Conservation (phyloP, 2,329 filamentous ascomycete genomes). For the Geosmithia morbida region DNA sequence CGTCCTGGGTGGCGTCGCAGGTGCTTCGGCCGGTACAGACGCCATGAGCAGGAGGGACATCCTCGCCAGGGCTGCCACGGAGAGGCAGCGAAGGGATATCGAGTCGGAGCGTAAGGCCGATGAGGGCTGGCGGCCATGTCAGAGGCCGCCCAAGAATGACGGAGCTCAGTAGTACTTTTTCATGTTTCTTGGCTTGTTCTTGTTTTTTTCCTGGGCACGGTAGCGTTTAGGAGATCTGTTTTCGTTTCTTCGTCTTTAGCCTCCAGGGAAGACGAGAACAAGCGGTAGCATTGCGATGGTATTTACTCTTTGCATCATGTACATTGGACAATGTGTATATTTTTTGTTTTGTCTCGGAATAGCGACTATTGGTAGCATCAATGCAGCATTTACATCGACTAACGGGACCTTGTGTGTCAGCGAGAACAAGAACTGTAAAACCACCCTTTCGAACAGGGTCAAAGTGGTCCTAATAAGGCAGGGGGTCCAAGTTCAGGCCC, state of each 20-base stretch:
- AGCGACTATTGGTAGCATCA: background rate
- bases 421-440: too few relatives aligned
- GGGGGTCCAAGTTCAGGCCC: conserved; percentile 40
- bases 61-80: conserved; percentile 38
- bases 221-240: background rate
- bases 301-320: background rate
- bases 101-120: conserved; percentile 17
- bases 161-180: conserved; percentile 8
- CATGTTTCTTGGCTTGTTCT: background rate
- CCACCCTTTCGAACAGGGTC: background rate
- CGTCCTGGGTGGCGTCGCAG: conserved; percentile 46
- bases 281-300: background rate
- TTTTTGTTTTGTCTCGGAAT: background rate
- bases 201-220: background rate
- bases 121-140: conserved; percentile 13
- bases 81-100: conserved; percentile 18
- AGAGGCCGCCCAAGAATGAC: conserved; percentile 7
- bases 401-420: background rate
- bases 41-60: conserved; percentile 54
- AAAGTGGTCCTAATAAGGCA: conserved; percentile 29
- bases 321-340: background rate
- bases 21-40: conserved; percentile 20
- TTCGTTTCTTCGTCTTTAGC: background rate
- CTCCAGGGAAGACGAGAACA: too few relatives aligned
- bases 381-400: background rate